Evolutionary conservation across 768 basidiomycete species (phyloP), one percentile per base, ranked within the genome.

Genomic region (Pulveroboletus sp.): DNA sequence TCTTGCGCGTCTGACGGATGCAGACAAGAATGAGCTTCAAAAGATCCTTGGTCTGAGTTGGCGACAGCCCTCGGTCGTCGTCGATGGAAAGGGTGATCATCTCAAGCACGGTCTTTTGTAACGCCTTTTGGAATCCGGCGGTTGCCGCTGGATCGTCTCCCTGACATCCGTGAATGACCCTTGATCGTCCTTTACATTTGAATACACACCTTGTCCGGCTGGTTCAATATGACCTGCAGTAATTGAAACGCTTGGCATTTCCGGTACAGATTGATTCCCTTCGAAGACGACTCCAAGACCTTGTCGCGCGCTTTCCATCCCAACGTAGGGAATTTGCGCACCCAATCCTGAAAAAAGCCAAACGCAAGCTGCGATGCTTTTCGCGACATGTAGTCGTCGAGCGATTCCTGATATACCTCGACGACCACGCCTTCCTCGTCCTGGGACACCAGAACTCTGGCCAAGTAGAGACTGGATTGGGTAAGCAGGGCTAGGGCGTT

Each of bases 301-400:
- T 78, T 74, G 16, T 73, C 64, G 10, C 84, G 79, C 19, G 93
- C 65, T 31, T 55, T 63, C 88, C 91, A 93, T 17, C 79, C 88
- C 13, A 75, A 68, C 4, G 65, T 47, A 0, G 89, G 82, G 66
- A 79, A 79, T 33, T 87, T 82, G 17, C 77, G 76, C 50, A 87
- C 73, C 62, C 88, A 87, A 45, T 91, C 88, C 40, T 81, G 75
- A 73, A 97, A 86, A 72, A 94, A 94, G 39, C 65, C 68, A 5
- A 78, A 65, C 58, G 86, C 85, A 38, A 94, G 75, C 24, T 78
- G 73, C 4, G 91, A 94, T 37, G 82, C 79, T 71, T 95, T 97
- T 50, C 90, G 80, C 6, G 80, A 82, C 50, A 86, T 72, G 59
- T 90, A 94, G 64, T 95, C 90, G 16, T 70, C 61, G 13, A 94